These are phyloP conservation scores for Fusarium nygamai DNA, from an alignment of 2,329 filamentous ascomycete species.

Conservation along the genomic window DNA sequence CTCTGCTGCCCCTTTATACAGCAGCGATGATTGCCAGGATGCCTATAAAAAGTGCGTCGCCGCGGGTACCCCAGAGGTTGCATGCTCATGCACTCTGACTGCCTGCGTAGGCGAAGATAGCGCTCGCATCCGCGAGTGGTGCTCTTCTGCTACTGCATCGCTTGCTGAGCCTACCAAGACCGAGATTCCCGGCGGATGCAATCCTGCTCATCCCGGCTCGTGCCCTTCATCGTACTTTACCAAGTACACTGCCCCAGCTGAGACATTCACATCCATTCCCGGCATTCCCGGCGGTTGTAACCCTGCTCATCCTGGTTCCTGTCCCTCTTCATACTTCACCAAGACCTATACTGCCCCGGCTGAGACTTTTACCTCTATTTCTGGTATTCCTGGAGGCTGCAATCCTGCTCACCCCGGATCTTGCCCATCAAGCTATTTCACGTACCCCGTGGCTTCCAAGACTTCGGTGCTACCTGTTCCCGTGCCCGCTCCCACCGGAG, in stretches of 20 bases:
- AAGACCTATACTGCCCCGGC: not conserved
- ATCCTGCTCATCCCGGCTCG: not conserved
- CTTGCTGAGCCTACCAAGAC: conserved; percentile 3
- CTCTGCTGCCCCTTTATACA: not conserved
- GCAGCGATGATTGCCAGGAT: not conserved
- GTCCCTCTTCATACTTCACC: conserved; percentile 3
- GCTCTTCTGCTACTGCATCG: conserved; percentile 3
- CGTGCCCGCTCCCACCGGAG: not conserved
- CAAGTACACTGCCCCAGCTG: not conserved
- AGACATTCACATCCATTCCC: conserved; percentile 8
- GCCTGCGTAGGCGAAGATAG: not conserved
- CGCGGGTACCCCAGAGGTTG: not conserved
- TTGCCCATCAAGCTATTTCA: conserved; percentile 18
- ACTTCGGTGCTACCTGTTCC: not conserved
- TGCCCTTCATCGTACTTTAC: not conserved
- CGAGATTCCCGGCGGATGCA: conserved; percentile 1
- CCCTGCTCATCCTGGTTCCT: conserved; percentile 25
- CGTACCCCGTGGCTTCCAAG: not conserved
- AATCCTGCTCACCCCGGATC: conserved; percentile 17
- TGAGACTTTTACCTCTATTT: not conserved
- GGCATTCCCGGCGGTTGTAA: conserved; percentile 23
- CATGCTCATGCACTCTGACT: not conserved
- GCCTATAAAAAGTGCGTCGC: not conserved
- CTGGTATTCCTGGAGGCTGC: conserved; percentile 14
- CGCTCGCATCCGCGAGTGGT: conserved; percentile 1